A percentile compares a stretch with the other conserved stretches of the same genome.
phyloP scores from a whole-genome alignment of 768 basidiomycete genomes.

The Rhizopogon vinicolor region DNA sequence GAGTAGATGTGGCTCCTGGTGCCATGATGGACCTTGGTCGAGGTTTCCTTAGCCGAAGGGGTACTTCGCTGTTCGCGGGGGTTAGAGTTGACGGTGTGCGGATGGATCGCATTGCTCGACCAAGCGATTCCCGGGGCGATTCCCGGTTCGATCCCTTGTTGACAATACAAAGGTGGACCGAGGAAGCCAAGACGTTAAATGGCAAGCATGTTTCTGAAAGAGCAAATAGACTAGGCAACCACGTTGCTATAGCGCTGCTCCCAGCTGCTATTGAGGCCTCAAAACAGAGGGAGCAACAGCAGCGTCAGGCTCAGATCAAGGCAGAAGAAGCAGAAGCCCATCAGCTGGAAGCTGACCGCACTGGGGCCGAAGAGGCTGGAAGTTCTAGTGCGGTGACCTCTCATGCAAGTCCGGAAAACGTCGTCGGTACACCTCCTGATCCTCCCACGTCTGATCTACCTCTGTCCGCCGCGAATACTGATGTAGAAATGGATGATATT shows the following conservation, averaged over 20 bases:
- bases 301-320: constrained; percentile 43
- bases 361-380: constrained; percentile 26
- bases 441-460: constrained; percentile 3
- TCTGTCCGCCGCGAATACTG: constrained; percentile 20
- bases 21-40: constrained; percentile 59
- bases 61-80: constrained; percentile 43
- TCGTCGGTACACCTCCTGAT: constrained; percentile 6
- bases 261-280: constrained; percentile 74
- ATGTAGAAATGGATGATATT: constrained; percentile 50
- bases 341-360: constrained; percentile 33
- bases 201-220: constrained; percentile 71
- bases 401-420: background rate
- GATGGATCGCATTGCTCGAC: constrained; percentile 50
- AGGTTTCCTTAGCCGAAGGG: constrained; percentile 45
- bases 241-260: constrained; percentile 68
- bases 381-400: constrained; percentile 4
- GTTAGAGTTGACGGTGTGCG: constrained; percentile 38
- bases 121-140: constrained; percentile 40
- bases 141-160: constrained; percentile 64
- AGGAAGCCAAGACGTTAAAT: constrained; percentile 80
- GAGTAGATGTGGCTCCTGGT: constrained; percentile 71
- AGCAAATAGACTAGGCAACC: constrained; percentile 60
- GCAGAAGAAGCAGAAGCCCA: constrained; percentile 45
- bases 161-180: constrained; percentile 84
- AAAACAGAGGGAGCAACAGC: constrained; percentile 37